Conservation (phyloP, 768 basidiomycete species). For the Brasilioporus rufonigricans region DNA sequence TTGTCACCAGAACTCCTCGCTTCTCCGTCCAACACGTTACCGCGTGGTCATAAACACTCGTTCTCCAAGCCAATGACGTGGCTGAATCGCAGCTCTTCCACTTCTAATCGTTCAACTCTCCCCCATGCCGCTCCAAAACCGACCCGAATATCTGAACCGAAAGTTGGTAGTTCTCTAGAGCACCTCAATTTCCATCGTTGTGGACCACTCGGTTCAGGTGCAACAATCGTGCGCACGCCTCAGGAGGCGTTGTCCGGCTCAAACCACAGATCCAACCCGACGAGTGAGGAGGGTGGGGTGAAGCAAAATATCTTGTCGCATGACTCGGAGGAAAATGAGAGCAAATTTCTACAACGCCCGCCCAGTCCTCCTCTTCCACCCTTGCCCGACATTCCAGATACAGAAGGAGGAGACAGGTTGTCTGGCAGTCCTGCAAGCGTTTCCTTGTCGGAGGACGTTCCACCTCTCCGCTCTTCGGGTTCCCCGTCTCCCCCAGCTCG, state of each 20-base stretch:
- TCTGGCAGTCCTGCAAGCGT: conserved; percentile 22
- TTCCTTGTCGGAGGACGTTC: conserved; percentile 22
- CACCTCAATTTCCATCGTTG: conserved; percentile 33
- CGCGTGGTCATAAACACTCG: conserved; percentile 34
- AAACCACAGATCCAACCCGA: conserved; percentile 1
- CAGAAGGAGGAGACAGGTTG: background rate
- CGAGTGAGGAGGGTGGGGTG: conserved; percentile 11
- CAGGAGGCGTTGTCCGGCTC: conserved; percentile 63
- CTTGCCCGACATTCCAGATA: conserved; percentile 34
- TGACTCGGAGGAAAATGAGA: conserved; percentile 15
- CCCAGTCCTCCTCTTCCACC: conserved; percentile 54
- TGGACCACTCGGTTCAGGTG: conserved; percentile 65
- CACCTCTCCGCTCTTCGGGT: conserved; percentile 35
- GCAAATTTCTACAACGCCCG: conserved; percentile 30
- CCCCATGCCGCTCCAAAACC: conserved; percentile 38
- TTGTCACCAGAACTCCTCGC: conserved; percentile 16
- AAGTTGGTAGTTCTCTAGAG: conserved; percentile 34
- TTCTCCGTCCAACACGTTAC: conserved; percentile 32
- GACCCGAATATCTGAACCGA: conserved; percentile 45
- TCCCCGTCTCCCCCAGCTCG: conserved; percentile 26
- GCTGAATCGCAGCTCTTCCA: conserved; percentile 38
- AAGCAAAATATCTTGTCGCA: conserved; percentile 8
- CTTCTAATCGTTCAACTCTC: conserved; percentile 18
- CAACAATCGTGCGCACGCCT: conserved; percentile 74
- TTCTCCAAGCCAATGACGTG: conserved; percentile 43